Evolutionary conservation across 2,329 filamentous ascomycete species (phyloP).

Genomic region (Fusarium nygamai): DNA sequence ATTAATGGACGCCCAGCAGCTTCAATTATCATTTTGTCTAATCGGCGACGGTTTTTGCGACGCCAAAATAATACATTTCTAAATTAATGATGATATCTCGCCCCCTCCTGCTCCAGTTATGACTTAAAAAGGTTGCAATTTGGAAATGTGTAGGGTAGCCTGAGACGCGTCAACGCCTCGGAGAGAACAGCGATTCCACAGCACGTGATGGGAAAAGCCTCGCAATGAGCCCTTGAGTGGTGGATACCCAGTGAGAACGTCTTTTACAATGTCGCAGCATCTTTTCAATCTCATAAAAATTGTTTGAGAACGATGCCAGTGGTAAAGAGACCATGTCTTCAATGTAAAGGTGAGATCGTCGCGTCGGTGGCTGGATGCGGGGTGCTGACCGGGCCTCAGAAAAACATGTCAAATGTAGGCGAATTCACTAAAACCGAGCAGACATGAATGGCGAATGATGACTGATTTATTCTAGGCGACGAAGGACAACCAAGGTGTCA

Average conservation of each 20-base stretch:
- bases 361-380: not conserved
- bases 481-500: constrained; percentile 51
- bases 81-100: rapidly evolving
- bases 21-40: too few relatives aligned
- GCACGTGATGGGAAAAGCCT: constrained; percentile 31
- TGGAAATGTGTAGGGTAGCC: not conserved
- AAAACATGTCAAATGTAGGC: constrained; percentile 50
- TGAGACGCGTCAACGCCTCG: not conserved
- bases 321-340: constrained; percentile 48
- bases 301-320: constrained; percentile 43
- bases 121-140: rapidly evolving
- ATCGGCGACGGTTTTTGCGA: rapidly evolving
- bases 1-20: rapidly evolving
- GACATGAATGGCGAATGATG: not conserved
- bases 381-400: constrained; percentile 38
- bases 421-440: not conserved
- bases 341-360: constrained; percentile 48
- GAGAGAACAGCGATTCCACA: constrained; percentile 32
- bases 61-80: not conserved
- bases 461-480: constrained; percentile 44
- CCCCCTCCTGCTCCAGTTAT: rapidly evolving
- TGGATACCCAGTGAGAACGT: constrained; percentile 18
- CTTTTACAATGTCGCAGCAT: constrained; percentile 1
- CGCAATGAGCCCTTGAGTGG: not conserved
- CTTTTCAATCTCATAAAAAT: too few relatives aligned